A percentile compares a stretch with the other conserved stretches of the same genome.
phyloP scores from a whole-genome alignment of 768 basidiomycete species.

The Kwoniella heveanensis region DNA sequence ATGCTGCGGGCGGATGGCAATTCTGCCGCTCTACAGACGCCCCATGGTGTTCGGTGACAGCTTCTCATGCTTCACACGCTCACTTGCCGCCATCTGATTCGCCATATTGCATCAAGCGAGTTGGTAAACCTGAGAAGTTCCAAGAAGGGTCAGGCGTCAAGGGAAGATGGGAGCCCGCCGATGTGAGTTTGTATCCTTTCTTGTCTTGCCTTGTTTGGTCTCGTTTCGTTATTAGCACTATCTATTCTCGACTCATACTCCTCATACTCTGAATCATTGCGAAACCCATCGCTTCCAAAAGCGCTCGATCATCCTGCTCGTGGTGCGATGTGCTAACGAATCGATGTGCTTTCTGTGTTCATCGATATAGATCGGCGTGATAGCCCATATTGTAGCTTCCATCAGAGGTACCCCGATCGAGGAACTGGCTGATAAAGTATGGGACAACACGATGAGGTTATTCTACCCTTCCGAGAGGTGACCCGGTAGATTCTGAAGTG shows the following conservation, averaged over 20 bases:
- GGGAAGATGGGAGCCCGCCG: slow-evolving; percentile 72
- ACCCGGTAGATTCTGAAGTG: too few relatives aligned
- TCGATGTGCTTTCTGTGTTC: background rate
- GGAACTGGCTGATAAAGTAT: slow-evolving; percentile 63
- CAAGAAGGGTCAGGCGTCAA: slow-evolving; percentile 67
- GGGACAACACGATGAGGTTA: slow-evolving; percentile 66
- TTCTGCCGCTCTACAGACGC: too few relatives aligned
- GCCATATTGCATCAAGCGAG: slow-evolving; percentile 23
- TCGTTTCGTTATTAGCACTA: background rate
- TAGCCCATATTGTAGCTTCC: slow-evolving; percentile 71
- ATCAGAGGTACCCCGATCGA: slow-evolving; percentile 61
- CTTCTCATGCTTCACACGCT: slow-evolving; percentile 47
- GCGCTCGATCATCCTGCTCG: too few relatives aligned
- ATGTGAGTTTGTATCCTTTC: slow-evolving; percentile 42
- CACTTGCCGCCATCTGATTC: slow-evolving; percentile 37
- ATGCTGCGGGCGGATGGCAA: too few relatives aligned
- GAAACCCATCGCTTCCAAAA: too few relatives aligned
- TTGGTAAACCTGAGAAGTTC: slow-evolving; percentile 63
- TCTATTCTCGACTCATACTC: background rate
- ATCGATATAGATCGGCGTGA: slow-evolving; percentile 60
- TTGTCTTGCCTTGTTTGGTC: too few relatives aligned
- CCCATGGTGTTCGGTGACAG: slow-evolving; percentile 52
- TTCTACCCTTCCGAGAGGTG: slow-evolving; percentile 65
- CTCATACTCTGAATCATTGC: too few relatives aligned
- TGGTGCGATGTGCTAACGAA: background rate